Conservation (phyloP, 2,329 filamentous ascomycete species). For the Aspergillus thermomutatus region DNA sequence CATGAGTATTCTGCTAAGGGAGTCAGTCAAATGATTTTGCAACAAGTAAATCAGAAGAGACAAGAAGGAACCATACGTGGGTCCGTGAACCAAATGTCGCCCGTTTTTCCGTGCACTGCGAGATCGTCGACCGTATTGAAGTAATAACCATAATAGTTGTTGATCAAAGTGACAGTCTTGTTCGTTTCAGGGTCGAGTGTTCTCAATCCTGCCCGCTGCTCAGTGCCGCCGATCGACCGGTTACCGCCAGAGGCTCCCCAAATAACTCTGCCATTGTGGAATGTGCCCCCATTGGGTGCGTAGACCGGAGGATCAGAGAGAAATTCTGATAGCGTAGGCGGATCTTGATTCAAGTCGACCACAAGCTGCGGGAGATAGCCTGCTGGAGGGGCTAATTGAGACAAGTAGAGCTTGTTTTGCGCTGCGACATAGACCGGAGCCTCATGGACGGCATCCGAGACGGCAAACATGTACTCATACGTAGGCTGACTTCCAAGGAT, state of each 20-base stretch:
- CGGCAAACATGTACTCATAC: conserved; percentile 38
- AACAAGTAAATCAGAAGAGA: conserved; percentile 23
- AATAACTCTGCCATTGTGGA: conserved; percentile 39
- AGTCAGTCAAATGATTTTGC: background rate
- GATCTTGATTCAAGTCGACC: conserved; percentile 43
- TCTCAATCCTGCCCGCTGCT: conserved; percentile 41
- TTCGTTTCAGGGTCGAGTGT: conserved; percentile 46
- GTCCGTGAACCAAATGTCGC: conserved; percentile 52
- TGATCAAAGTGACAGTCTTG: conserved; percentile 40
- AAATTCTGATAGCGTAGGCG: conserved; percentile 38
- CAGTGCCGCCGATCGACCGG: conserved; percentile 31
- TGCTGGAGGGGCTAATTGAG: conserved; percentile 34
- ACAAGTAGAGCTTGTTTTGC: conserved; percentile 41
- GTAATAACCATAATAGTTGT: conserved; percentile 44
- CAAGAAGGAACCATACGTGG: conserved; percentile 30
- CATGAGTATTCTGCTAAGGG: conserved; percentile 30
- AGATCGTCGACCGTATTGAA: conserved; percentile 18
- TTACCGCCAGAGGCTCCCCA: conserved; percentile 40
- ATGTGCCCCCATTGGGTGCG: conserved; percentile 42
- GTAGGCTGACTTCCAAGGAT: conserved; percentile 36
- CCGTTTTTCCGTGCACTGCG: conserved; percentile 39
- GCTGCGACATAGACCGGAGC: conserved; percentile 41
- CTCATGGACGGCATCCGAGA: conserved; percentile 40
- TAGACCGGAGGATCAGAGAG: conserved; percentile 44
- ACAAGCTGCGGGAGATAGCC: conserved; percentile 39